Evolutionary conservation across 352 stramenopile species (phyloP).

Genomic region (Phytophthora syringae): DNA sequence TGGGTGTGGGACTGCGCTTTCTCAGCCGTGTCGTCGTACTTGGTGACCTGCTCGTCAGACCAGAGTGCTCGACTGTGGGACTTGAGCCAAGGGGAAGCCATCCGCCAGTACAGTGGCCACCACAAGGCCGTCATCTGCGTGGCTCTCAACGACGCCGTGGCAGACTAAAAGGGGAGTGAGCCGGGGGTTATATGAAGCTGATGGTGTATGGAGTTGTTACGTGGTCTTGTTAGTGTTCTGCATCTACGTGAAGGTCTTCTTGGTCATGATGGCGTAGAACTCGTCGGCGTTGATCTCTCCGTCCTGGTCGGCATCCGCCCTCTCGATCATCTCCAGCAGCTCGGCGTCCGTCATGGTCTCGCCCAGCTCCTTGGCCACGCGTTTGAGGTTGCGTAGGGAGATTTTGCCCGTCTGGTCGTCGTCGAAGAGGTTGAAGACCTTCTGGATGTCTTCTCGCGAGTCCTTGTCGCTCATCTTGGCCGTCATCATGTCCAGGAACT

Average conservation of each 20-base stretch:
- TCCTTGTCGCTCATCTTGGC: conserved; percentile 97
- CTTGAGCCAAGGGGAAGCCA: conserved; percentile 88
- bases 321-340: conserved; percentile 99
- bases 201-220: conserved; percentile 16
- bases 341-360: conserved; percentile 99
- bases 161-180: conserved; percentile 43
- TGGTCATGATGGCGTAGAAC: conserved; percentile 99
- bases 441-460: conserved; percentile 96
- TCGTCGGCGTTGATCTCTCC: conserved; percentile 98
- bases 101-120: conserved; percentile 90
- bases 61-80: conserved; percentile 97
- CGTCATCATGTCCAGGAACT: conserved; percentile 98
- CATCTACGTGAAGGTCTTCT: conserved; percentile 89
- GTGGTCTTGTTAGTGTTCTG: conserved; percentile 6
- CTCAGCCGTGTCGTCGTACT: conserved; percentile 97
- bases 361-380: conserved; percentile 98
- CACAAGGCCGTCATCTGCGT: conserved; percentile 92
- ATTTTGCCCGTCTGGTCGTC: conserved; percentile 98
- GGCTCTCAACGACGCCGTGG: conserved; percentile 85
- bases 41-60: conserved; percentile 97
- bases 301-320: conserved; percentile 95
- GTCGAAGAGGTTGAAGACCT: conserved; percentile 97
- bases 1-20: conserved; percentile 99
- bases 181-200: conserved; percentile 12
- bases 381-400: conserved; percentile 97